Base-by-base conservation (phyloP, 495 filamentous ascomycete genomes). In the Penicillium flavigenum region DNA sequence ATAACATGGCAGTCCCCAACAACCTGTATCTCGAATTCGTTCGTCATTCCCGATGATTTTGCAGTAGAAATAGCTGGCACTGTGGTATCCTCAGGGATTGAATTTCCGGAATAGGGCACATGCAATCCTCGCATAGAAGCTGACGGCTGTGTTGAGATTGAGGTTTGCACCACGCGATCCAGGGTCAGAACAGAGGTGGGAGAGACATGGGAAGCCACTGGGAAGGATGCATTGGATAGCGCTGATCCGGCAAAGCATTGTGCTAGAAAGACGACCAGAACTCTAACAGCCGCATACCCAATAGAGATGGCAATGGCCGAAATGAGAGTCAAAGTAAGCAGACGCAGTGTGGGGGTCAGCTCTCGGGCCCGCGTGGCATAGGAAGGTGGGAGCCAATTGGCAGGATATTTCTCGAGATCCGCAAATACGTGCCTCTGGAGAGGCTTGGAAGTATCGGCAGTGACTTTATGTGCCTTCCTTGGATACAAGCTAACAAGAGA, bases 1-100 rank as follows among this genome's bases (percentile, higher is more conserved):
- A 86, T 63, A 54, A 88, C 77, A 62, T 88, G 79, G 55, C 76
- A 79, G 58, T 87, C 81, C 9, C 83, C 85, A 59, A 87, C 74
- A 26, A 82, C 75, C 56, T 85, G 81, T n/a, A 87, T 72, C 58
- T 84, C 81, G 66, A 86, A 87, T 5, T 69, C 59, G 41, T 81
- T 73, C 1, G 71, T 44, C 1, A 44, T 57, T 12, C 32, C 56
- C 26, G 57, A 48, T 22, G 52, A 29, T 16, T 56, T 58, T 14
- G 57, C 24, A 27, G 59, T 34, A n/a, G 66, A 54, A 29, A 65
- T 58, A 29, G 58, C 17, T 7, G 65, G 59, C 9, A 45, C 60
- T 10, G 64, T 61, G 20, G 65, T 41, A 8, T 67, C 62, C 7
- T 64, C 58, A 12, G 70, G 47, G 14, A 58, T 54, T 16, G 63